Evolutionary conservation across 176 grass and related monocot genomes (phyloP), one percentile per base, ranked within the genome.

Genomic region (Cocos nucifera): DNA sequence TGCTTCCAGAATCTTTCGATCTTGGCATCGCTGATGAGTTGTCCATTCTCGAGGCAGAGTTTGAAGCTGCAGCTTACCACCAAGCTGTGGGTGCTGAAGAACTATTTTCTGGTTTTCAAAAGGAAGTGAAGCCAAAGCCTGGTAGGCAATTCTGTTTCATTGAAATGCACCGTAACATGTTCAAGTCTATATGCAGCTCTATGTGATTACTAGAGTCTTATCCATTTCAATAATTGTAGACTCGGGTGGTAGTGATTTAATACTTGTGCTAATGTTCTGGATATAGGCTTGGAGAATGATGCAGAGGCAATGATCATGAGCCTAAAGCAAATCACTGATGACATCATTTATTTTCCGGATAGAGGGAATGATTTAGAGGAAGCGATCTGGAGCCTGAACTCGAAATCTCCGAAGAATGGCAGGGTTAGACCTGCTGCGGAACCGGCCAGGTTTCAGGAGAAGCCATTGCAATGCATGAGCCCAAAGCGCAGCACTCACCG

Each of bases 1-100:
- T 92, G 1, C 74, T 92, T 21, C 88, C 88, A 5, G 91, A 95
- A 26, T 84, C 83, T 2, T 58, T 90, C 69, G 93, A 98, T 75
- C 75, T 90, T 3, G 77, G 54, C 49, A 69, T 79, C 53, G 71
- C 79, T 7, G 81, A 84, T 52, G 82, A 69, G 23, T 82, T 89
- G 58, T 86, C 84, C 24, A 29, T 74, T 19, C 70, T 61, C 0
- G 81, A 83, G 15, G 25, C 25, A 5, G 68, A 73, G 28, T 25
- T 29, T 23, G 55, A 39, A 50, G 19, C 35, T 17, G 70, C 19
- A 39, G 27, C 19, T 48, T 29, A 35, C 12, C 17, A 62, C 15
- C 22, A 53, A 28, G 9, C 16, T 9, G 6, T 17, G 3, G 26
- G 22, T 15, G 50, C 23, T 51, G 17, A 24, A 39, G 32, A 10